Percentiles rank a stretch among this genome's conserved stretches.
These are phyloP conservation scores for Plasmopara muralis DNA, from an alignment of 352 stramenopile genomes.

Conservation along the genomic window DNA sequence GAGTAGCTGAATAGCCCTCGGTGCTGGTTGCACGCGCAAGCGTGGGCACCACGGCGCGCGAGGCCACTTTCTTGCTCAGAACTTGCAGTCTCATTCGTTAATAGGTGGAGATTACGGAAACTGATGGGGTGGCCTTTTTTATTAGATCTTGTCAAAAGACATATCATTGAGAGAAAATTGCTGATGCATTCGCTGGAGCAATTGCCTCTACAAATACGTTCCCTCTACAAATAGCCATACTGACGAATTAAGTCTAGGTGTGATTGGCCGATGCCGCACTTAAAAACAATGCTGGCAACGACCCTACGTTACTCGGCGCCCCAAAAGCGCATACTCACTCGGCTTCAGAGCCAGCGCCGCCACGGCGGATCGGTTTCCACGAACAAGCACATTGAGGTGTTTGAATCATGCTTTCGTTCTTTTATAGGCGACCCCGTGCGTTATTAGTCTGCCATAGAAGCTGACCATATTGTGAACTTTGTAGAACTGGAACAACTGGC, in stretches of 20 bases:
- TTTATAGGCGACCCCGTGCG: not conserved
- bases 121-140: constrained; percentile 4
- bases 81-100: constrained; percentile 29
- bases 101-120: constrained; percentile 10
- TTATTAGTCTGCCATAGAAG: not conserved
- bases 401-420: constrained; percentile 11
- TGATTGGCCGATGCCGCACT: not conserved
- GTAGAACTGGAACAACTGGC: constrained; percentile 85
- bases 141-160: too few species aligned
- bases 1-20: constrained; percentile 73
- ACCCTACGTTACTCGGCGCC: constrained; percentile 37
- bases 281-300: constrained; percentile 38
- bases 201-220: constrained; percentile 1
- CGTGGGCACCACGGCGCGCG: constrained; percentile 14
- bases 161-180: too few species aligned
- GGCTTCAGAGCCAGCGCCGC: constrained; percentile 60
- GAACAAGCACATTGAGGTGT: constrained; percentile 78
- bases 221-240: not conserved
- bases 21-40: constrained; percentile 30
- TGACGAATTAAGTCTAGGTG: too few species aligned
- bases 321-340: constrained; percentile 34
- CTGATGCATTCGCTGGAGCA: not conserved
- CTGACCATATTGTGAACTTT: constrained; percentile 5
- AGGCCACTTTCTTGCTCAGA: constrained; percentile 25
- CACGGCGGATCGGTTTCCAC: constrained; percentile 68